These are phyloP conservation scores for Boeremia exigua DNA, from an alignment of 2,329 filamentous ascomycete genomes.

Conservation along the genomic window DNA sequence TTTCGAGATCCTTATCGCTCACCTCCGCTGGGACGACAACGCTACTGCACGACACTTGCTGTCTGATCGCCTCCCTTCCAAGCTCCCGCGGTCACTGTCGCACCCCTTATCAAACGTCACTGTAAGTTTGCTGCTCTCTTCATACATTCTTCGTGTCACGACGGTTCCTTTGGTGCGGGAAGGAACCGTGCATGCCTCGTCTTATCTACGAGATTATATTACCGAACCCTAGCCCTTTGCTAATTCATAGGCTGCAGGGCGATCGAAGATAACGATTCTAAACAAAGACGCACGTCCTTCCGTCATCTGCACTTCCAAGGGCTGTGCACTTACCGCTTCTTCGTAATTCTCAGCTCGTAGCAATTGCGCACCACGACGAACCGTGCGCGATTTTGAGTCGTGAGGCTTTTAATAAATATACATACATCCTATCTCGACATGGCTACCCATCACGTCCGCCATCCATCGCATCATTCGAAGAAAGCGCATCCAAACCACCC, in stretches of 20 bases:
- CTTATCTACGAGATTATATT: conserved; percentile 20
- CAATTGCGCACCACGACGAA: conserved; percentile 32
- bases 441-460: conserved; percentile 44
- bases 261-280: conserved; percentile 41
- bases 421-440: conserved; percentile 42
- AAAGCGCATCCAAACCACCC: conserved; percentile 44
- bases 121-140: conserved; percentile 32
- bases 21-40: conserved; percentile 17
- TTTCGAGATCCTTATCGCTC: conserved; percentile 36
- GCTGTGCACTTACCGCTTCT: conserved; percentile 48
- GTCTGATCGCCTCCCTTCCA: conserved; percentile 18
- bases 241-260: conserved; percentile 41
- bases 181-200: conserved; percentile 16
- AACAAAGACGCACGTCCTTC: conserved; percentile 44
- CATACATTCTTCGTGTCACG: conserved; percentile 21
- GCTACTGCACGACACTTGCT: conserved; percentile 14
- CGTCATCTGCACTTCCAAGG: conserved; percentile 42
- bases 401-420: conserved; percentile 45
- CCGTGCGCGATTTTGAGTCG: conserved; percentile 39
- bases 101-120: conserved; percentile 24
- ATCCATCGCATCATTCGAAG: conserved; percentile 44
- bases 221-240: conserved; percentile 39
- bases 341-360: conserved; percentile 37
- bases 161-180: conserved; percentile 10
- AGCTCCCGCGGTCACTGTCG: conserved; percentile 29